Evolutionary conservation across 2,329 filamentous ascomycete species (phyloP).

Genomic region (Alternaria panax): DNA sequence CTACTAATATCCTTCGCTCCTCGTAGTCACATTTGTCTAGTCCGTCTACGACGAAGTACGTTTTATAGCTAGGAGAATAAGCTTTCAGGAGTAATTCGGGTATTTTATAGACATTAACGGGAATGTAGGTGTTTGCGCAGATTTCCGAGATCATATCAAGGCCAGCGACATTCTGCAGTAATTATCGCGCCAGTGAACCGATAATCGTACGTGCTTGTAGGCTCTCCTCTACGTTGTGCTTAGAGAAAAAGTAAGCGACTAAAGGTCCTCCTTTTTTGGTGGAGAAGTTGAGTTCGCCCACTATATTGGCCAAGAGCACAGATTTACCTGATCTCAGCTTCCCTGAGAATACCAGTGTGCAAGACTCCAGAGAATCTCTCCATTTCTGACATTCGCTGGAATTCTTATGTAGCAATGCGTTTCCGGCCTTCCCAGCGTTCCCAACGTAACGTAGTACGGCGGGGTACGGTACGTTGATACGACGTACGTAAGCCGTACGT

Average conservation of each 20-base stretch:
- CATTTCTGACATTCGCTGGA: constrained; percentile 35
- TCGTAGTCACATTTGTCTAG: constrained; percentile 42
- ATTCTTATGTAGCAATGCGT: constrained; percentile 35
- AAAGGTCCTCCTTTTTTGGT: background rate
- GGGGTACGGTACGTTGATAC: too few species aligned
- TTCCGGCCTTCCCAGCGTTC: too few species aligned
- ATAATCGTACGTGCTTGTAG: constrained; percentile 33
- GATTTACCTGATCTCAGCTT: constrained; percentile 58
- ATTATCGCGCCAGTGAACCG: constrained; percentile 46
- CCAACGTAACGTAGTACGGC: too few species aligned
- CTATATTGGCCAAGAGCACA: constrained; percentile 55
- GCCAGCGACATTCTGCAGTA: constrained; percentile 40
- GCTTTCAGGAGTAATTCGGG: constrained; percentile 26
- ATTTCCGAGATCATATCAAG: constrained; percentile 15
- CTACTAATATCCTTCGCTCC: constrained; percentile 21
- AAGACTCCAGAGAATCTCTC: constrained; percentile 31
- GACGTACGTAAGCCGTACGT: too few species aligned
- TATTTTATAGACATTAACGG: constrained; percentile 24
- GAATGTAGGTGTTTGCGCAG: constrained; percentile 4
- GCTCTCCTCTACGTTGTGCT: constrained; percentile 31
- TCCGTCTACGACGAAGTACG: constrained; percentile 48
- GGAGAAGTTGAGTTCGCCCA: constrained; percentile 37
- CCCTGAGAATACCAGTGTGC: constrained; percentile 49
- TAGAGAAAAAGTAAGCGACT: constrained; percentile 41
- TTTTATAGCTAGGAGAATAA: constrained; percentile 23